These are phyloP conservation scores for Biancaea sappan DNA, from an alignment of 306 rosid genomes.

Conservation along the genomic window DNA sequence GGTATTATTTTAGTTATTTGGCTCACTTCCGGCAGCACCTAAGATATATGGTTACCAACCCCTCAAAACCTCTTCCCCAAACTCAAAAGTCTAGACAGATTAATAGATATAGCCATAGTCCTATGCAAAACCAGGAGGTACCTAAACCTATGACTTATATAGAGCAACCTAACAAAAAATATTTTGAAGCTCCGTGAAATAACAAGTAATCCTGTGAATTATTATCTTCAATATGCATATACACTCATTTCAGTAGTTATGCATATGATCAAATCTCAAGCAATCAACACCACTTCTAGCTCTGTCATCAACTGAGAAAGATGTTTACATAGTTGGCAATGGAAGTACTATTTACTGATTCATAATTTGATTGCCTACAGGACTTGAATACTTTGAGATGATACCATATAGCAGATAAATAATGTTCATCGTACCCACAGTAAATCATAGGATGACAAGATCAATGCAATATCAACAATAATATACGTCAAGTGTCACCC, in stretches of 20 bases:
- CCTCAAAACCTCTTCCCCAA: neutral
- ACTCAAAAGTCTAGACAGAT: neutral
- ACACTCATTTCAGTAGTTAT: constrained; percentile 3
- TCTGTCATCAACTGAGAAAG: neutral
- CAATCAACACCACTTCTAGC: neutral
- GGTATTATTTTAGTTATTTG: neutral
- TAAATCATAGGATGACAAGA: neutral
- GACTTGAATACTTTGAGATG: neutral
- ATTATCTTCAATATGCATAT: neutral
- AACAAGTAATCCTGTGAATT: neutral
- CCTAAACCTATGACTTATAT: neutral
- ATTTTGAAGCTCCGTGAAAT: neutral
- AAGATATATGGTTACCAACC: constrained; percentile 2
- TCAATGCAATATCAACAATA: neutral
- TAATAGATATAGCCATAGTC: neutral
- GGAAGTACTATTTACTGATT: neutral
- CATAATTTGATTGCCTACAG: constrained; percentile 5
- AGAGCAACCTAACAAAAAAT: neutral
- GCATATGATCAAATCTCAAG: constrained; percentile 2
- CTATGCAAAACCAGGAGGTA: constrained; percentile 13
- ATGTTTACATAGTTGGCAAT: neutral
- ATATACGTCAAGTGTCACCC: neutral
- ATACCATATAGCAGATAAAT: constrained; percentile 1
- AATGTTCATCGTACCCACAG: neutral
- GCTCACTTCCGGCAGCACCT: neutral